Evolutionary conservation across 2,329 filamentous ascomycete genomes (phyloP).

Genomic region (Samsoniella hepiali): DNA sequence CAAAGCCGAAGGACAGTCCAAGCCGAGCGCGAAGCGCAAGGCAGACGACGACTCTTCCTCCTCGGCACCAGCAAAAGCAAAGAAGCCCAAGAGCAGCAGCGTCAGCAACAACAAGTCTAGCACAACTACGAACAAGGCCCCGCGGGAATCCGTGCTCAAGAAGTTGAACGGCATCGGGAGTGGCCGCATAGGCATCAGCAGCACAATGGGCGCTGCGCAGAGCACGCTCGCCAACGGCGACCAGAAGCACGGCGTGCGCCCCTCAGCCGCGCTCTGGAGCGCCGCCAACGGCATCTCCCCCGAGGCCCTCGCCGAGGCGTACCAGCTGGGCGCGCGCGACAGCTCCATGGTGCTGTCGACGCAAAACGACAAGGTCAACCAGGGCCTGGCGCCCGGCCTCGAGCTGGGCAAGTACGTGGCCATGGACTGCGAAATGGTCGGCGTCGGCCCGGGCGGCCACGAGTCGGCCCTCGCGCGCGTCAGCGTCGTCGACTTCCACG

Average conservation of each 20-base stretch:
- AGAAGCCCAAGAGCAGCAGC: slow-evolving; percentile 29
- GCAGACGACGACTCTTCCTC: slow-evolving; percentile 27
- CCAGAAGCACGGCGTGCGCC: slow-evolving; percentile 42
- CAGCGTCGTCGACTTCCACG: slow-evolving; percentile 91
- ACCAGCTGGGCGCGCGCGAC: slow-evolving; percentile 51
- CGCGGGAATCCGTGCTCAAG: slow-evolving; percentile 17
- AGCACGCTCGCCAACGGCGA: slow-evolving; percentile 44
- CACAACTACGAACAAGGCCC: not conserved
- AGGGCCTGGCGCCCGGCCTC: slow-evolving; percentile 57
- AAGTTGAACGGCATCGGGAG: slow-evolving; percentile 8
- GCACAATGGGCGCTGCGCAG: slow-evolving; percentile 55
- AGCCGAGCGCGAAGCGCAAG: slow-evolving; percentile 43
- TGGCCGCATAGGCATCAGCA: slow-evolving; percentile 1
- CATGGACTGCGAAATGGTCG: slow-evolving; percentile 98
- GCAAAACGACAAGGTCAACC: slow-evolving; percentile 55
- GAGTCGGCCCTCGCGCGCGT: slow-evolving; percentile 80
- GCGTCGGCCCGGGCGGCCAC: slow-evolving; percentile 67
- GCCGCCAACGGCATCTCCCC: slow-evolving; percentile 59
- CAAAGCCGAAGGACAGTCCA: slow-evolving; percentile 43
- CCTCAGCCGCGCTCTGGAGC: slow-evolving; percentile 58
- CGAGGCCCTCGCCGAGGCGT: slow-evolving; percentile 59
- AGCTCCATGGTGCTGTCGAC: slow-evolving; percentile 47
- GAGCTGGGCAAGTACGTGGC: slow-evolving; percentile 86
- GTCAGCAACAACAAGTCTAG: not conserved
- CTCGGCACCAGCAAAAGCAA: slow-evolving; percentile 24